Percentiles rank a stretch among this genome's conserved stretches.
Evolutionary conservation across 2,329 filamentous ascomycete species (phyloP).

Genomic region (Fusarium avenaceum): DNA sequence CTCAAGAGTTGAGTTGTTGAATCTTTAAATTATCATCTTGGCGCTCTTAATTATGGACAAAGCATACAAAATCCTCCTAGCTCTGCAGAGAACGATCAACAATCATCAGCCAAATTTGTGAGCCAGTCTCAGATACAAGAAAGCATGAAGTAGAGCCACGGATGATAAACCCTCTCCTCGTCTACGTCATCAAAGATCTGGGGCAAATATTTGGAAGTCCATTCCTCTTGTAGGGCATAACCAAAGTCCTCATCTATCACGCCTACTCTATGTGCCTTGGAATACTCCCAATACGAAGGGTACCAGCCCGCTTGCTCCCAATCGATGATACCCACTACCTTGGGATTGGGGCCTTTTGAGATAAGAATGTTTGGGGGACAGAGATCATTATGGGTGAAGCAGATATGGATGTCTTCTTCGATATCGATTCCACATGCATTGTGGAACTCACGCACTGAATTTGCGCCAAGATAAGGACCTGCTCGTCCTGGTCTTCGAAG

Average conservation of each 20-base stretch:
- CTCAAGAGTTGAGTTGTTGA: no score
- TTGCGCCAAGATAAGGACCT: constrained; percentile 50
- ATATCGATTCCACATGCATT: constrained; percentile 51
- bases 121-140: background rate
- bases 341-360: constrained; percentile 32
- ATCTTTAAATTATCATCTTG: no score
- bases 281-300: constrained; percentile 53
- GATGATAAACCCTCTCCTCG: constrained; percentile 51
- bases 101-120: background rate
- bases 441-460: constrained; percentile 52
- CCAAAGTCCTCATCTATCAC: constrained; percentile 40
- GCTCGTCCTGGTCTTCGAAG: constrained; percentile 28
- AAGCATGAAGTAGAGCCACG: constrained; percentile 51
- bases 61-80: background rate
- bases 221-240: constrained; percentile 49
- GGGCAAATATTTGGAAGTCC: constrained; percentile 51
- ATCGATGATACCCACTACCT: constrained; percentile 47
- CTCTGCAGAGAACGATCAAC: no score
- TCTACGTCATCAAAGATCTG: constrained; percentile 51
- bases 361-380: constrained; percentile 47
- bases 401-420: constrained; percentile 35
- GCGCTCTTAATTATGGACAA: background rate
- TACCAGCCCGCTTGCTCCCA: constrained; percentile 53
- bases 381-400: constrained; percentile 49
- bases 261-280: constrained; percentile 47